Evolutionary conservation across 225 moss, liverwort and hornwort genomes (phyloP).

Genomic region (Pleurozium schreberi): DNA sequence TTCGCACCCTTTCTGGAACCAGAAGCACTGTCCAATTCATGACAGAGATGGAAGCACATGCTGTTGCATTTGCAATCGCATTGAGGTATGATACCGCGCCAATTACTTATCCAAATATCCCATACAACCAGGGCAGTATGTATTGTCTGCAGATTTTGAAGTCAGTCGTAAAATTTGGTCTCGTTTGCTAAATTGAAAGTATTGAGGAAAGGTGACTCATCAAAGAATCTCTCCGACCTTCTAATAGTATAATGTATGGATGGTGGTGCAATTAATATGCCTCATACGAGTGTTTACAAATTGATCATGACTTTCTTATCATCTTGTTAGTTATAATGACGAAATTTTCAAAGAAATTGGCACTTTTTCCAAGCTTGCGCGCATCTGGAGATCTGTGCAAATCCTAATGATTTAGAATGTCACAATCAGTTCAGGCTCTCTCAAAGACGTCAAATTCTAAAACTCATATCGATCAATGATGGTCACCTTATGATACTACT

Average conservation of each 20-base stretch:
- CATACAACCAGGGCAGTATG: neutral
- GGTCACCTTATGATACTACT: neutral
- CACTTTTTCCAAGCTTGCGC: neutral
- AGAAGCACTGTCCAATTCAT: constrained; percentile 77
- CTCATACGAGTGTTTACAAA: neutral
- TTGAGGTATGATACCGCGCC: constrained; percentile 56
- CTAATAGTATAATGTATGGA: neutral
- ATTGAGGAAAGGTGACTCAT: neutral
- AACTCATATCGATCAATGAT: too few species aligned
- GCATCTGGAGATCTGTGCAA: neutral
- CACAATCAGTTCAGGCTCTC: neutral
- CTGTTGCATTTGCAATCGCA: constrained; percentile 89
- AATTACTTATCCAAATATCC: neutral
- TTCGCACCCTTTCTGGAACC: constrained; percentile 90
- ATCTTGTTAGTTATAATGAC: neutral
- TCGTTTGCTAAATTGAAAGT: neutral
- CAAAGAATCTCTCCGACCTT: neutral
- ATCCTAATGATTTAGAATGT: neutral
- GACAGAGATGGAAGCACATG: constrained; percentile 64
- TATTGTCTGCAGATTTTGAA: neutral
- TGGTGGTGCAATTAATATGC: neutral
- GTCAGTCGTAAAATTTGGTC: neutral
- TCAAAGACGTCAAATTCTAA: neutral
- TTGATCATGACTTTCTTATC: neutral
- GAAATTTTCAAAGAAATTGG: neutral